Evolutionary conservation across 2,329 filamentous ascomycete genomes (phyloP), one percentile per base, ranked within the genome.

Genomic region (Akanthomyces muscarius): DNA sequence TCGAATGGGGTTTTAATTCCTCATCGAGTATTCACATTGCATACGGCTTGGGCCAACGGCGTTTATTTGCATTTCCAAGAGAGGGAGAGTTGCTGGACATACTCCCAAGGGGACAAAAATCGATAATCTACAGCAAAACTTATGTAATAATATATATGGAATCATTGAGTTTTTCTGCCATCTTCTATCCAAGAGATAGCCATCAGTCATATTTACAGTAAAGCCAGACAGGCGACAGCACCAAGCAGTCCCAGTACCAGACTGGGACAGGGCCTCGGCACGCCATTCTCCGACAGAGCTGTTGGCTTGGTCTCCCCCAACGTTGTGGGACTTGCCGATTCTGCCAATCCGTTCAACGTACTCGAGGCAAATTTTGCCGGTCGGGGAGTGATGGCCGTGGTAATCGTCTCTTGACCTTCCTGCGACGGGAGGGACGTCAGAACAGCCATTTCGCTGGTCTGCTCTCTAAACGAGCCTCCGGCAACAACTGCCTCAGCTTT

Each of bases 361-460:
- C 45, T 36, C 38, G 47, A 36, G 21, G 18, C 59, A 7, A 48
- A 14, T 21, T 21, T 13, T 4, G 4, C 41, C 4, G 59, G 59
- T 4, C 59, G 50, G 7, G 59, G 59, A 8, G 59, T 61, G 33
- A 61, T 61, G 14, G 42, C 59, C 36, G 59, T 61, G 21, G 41
- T 61, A 10, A 61, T 54, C 7, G 59, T 61, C 41, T n/a, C 25
- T 36, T 61, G 50, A 28, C 16, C 30, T 1, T 45, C 5, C 5
- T 11, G 41, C 38, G 53, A 45, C 23, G 33, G 45, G 7, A 52
- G 36, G 6, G 47, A 13, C 47, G 28, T 47, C 18, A 42, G 42
- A 18, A 58, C 25, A 13, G 23, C 8, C 7, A 23, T 18, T 4
- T 41, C n/a, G 28, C 11, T n/a, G 4, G 33, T 41, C 11, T 50